Evolutionary conservation across 495 filamentous ascomycete species (phyloP), one percentile per base, ranked within the genome.

Genomic region (Aspergillus mulundensis): DNA sequence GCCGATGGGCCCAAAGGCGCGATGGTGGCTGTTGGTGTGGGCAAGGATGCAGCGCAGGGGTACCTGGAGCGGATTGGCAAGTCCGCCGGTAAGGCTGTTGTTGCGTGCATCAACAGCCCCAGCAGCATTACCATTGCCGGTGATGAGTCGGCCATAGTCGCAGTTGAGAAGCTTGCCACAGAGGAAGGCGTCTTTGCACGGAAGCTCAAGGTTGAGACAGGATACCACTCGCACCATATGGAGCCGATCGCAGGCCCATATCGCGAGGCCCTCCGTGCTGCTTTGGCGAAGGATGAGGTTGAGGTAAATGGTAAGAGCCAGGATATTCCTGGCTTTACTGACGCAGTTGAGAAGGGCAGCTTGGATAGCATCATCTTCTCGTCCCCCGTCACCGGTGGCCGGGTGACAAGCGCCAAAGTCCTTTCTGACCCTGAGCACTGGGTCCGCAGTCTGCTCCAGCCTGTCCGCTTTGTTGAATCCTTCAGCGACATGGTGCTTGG

Each of bases 171-270:
- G 11, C 2, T 36, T 2, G 32, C 32, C 5, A 14, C 5, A 3
- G 32, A 7, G 5, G 6, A 14, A 10, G 32, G 32, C 24, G 41
- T 80, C 12, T 86, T 86, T 61, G 73, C 67, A 43, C 72, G 83
- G 43, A 71, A 74, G 15, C 75, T 87, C 0, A 66, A 71, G n/a
- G 81, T 87, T n/a, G 75, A 81, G 25, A 69, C 76, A 23, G 85
- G 83, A 1, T 88, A 84, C 56, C 86, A 88, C 59, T 87, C 84
- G 4, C 77, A 78, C 50, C 83, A 87, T 57, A 88, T 88, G 32
- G 32, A 36, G 11, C 32, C 11, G 12, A 14, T 36, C 12, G 32
- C 78, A 23, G 56, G 3, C 53, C 49, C 7, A 49, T 73, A 25
- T 60, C 61, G 0, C 40, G 61, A 21, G 47, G 59, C 0, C 71